Percentiles rank a stretch among this genome's conserved stretches.
Evolutionary conservation across 768 basidiomycete genomes (phyloP).

Genomic region (Leucocoprinus leucothites): DNA sequence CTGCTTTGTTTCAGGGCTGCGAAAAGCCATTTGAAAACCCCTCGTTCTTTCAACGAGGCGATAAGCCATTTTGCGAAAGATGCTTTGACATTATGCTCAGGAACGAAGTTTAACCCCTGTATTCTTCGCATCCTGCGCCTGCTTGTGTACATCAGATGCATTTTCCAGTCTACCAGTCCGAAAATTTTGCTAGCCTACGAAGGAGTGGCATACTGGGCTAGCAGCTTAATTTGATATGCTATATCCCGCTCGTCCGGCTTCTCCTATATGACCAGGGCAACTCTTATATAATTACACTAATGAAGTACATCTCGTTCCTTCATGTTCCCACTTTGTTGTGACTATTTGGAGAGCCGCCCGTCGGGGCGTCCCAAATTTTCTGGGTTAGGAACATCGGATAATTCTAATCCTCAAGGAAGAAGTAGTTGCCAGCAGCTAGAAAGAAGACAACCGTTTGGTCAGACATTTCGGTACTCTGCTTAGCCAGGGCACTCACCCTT

Average conservation of each 20-base stretch:
- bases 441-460: background rate
- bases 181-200: too few species aligned
- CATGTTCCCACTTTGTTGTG: background rate
- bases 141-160: too few species aligned
- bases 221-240: too few species aligned
- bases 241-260: too few species aligned
- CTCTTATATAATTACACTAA: constrained; percentile 6
- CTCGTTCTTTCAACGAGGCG: constrained; percentile 83
- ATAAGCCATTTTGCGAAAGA: constrained; percentile 79
- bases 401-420: constrained; percentile 82
- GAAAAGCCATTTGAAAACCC: constrained; percentile 81
- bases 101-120: constrained; percentile 57
- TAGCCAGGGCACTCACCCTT: constrained; percentile 49
- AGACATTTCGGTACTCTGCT: background rate
- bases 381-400: background rate
- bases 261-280: too few species aligned
- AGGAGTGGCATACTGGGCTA: too few species aligned
- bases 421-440: constrained; percentile 79
- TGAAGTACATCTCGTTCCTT: background rate
- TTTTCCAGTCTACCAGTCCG: too few species aligned
- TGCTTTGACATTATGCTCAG: constrained; percentile 85
- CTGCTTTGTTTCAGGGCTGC: constrained; percentile 50
- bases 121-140: too few species aligned
- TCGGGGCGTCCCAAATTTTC: background rate
- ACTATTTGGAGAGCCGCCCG: background rate